Evolutionary conservation across 1,284 basidiomycete genomes (phyloP).

Genomic region (Xerocomus nothofagi): DNA sequence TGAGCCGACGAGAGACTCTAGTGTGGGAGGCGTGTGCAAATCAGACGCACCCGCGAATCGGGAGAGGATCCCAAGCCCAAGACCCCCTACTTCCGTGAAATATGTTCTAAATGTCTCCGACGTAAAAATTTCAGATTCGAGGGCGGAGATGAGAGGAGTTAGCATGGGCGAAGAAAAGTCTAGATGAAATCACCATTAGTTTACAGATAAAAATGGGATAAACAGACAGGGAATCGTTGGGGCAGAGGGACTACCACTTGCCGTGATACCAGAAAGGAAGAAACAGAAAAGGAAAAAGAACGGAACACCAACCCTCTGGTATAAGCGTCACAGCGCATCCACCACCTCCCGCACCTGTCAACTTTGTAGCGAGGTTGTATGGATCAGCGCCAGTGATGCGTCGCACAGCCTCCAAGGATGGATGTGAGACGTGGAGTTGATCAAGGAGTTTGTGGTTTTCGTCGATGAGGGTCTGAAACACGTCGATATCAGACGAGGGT

Average conservation of each 20-base stretch:
- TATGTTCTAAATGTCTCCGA: conserved; percentile 81
- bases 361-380: conserved; percentile 85
- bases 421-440: conserved; percentile 92
- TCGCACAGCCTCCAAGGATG: conserved; percentile 82
- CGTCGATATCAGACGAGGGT: background rate
- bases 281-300: background rate
- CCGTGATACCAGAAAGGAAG: background rate
- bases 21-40: conserved; percentile 13
- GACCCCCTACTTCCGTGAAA: conserved; percentile 90
- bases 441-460: conserved; percentile 90
- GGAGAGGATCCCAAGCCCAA: conserved; percentile 80
- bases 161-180: conserved; percentile 66
- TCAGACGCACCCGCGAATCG: conserved; percentile 2
- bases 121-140: conserved; percentile 41
- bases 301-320: conserved; percentile 70
- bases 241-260: background rate
- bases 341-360: conserved; percentile 98
- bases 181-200: conserved; percentile 21
- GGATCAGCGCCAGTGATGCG: conserved; percentile 62
- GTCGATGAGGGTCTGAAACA: conserved; percentile 69
- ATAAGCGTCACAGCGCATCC: conserved; percentile 96
- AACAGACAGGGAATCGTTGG: background rate
- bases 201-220: background rate
- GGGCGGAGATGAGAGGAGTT: conserved; percentile 54
- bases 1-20: conserved; percentile 46